A percentile compares a stretch with the other conserved stretches of the same genome.
Conservation (phyloP, 371 early-diverging fungal genomes). For the Mucor racemosus region DNA sequence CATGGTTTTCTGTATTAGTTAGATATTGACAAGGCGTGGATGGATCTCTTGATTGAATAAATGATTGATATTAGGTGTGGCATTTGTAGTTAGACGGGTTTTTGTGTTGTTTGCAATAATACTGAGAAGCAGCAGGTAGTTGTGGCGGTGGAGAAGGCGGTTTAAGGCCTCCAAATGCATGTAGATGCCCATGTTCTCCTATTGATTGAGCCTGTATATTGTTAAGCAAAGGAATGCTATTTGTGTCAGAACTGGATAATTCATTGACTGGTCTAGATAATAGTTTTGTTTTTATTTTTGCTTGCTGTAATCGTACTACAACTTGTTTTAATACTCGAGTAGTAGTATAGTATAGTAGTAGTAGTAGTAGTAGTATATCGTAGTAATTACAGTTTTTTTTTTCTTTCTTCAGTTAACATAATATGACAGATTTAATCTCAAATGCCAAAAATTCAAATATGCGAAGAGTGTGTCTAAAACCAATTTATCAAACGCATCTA, state of each 20-base stretch:
- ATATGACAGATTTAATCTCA: neutral
- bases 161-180: neutral
- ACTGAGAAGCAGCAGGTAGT: neutral
- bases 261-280: conserved; percentile 19
- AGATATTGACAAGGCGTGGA: neutral
- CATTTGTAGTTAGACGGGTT: neutral
- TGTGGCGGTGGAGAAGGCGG: conserved; percentile 10
- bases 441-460: neutral
- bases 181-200: conserved; percentile 9
- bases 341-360: too few relatives aligned
- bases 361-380: too few relatives aligned
- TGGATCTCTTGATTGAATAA: conserved; percentile 8
- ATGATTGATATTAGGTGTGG: neutral
- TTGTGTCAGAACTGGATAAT: conserved; percentile 8
- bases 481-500: neutral
- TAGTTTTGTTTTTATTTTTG: neutral
- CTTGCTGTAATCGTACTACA: neutral
- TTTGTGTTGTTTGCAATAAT: neutral
- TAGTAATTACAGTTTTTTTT: too few relatives aligned
- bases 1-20: neutral
- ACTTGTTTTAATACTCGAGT: neutral
- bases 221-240: neutral
- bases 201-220: conserved; percentile 1
- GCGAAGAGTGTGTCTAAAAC: neutral
- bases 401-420: neutral